Base-by-base conservation (phyloP, 2,329 filamentous ascomycete genomes). In the Paramyrothecium sp. region DNA sequence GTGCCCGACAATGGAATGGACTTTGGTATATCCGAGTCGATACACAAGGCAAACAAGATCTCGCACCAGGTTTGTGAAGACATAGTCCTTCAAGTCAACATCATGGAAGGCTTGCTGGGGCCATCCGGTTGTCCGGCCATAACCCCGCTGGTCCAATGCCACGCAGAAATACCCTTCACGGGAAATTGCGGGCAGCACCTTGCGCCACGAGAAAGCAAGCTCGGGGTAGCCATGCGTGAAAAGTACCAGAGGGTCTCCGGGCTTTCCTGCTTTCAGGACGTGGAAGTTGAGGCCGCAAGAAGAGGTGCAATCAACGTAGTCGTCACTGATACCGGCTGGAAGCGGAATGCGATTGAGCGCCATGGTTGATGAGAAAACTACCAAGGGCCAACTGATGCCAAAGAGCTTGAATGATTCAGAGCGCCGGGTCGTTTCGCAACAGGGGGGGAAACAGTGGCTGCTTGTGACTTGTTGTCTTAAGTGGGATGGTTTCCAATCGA, bases 161-260 rank as follows among this genome's bases (percentile, higher is more conserved):
- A 90, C 82, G 54, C 87, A 86, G 65, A 87, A 81, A 71, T 85
- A 90, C 26, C 87, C 87, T 7, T 79, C 76, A 0, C 73, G 70
- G 5, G 87, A 83, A n/a, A 91, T 74, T 0, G 74, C 67, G 7
- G 81, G 79, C 64, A 90, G 78, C 38, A 89, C 72, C 56, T 86
- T 84, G 54, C 87, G 83, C 86, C 87, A 90, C 51, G 87, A 89
- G 68, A 82, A 90, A 26, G 88, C 85, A 2, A 90, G 75, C 65
- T 90, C 87, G 2, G 88, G 88, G 60, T 84, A 90, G 41, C 88
- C 88, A 69, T 89, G 87, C 51, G 84, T 79, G 52, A 88, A 81
- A 7, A 89, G 68, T 10, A 89, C 72, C 12, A 89, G 76, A 1
- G 85, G 86, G 7, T 74, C 77, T 22, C 72, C 64, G 16, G 65